These are phyloP conservation scores for Fusarium sp. DNA, from an alignment of 2,329 filamentous ascomycete species.

Conservation along the genomic window DNA sequence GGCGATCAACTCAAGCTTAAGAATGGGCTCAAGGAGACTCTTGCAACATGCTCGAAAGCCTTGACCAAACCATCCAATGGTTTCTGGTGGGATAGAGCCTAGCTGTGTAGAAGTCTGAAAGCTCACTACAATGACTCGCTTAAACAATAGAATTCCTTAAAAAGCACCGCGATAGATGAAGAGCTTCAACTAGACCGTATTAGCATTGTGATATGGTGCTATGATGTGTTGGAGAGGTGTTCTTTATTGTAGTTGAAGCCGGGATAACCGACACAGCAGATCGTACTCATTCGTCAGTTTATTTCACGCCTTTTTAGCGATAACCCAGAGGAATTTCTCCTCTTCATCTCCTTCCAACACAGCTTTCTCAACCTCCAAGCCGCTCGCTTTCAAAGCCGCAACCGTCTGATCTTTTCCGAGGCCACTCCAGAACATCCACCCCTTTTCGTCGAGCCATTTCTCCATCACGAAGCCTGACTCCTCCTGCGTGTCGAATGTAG, in stretches of 20 bases:
- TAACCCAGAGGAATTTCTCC: constrained; percentile 6
- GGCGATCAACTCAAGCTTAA: neutral
- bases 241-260: too few relatives aligned
- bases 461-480: neutral
- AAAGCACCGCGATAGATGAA: neutral
- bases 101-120: neutral
- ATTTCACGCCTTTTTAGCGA: constrained; percentile 2
- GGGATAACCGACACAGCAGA: too few relatives aligned
- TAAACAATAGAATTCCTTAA: neutral
- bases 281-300: neutral
- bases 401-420: neutral
- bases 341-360: constrained; percentile 12
- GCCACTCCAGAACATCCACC: constrained; percentile 33
- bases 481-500: constrained; percentile 9
- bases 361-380: neutral
- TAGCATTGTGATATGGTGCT: too few relatives aligned
- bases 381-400: neutral
- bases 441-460: constrained; percentile 14
- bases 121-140: neutral
- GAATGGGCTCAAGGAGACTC: neutral
- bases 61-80: neutral
- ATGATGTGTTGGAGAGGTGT: too few relatives aligned
- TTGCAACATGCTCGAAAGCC: neutral
- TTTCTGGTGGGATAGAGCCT: neutral
- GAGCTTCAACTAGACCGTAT: neutral